Conservation (phyloP, 495 filamentous ascomycete genomes). For the Annulohypoxylon nitens region DNA sequence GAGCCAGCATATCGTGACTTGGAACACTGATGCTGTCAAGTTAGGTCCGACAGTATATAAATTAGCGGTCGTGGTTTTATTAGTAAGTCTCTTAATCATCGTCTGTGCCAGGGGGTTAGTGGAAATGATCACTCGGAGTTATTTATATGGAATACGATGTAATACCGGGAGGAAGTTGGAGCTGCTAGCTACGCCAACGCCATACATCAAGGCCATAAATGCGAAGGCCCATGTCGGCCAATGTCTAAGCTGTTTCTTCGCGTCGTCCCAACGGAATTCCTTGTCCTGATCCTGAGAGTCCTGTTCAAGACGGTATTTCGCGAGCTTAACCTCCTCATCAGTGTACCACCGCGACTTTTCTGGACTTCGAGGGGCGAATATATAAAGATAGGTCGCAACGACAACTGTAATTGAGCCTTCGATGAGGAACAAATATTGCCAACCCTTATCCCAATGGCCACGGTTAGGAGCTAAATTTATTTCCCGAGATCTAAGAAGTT, state of each 20-base stretch:
- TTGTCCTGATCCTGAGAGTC: slow-evolving; percentile 36
- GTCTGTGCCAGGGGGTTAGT: slow-evolving; percentile 13
- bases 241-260: slow-evolving; percentile 41
- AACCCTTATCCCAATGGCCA: slow-evolving; percentile 9
- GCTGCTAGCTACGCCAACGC: slow-evolving; percentile 51
- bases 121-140: not conserved
- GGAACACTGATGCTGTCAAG: slow-evolving; percentile 48
- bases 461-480: not conserved
- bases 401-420: slow-evolving; percentile 34
- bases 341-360: slow-evolving; percentile 37
- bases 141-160: not conserved
- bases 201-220: slow-evolving; percentile 42
- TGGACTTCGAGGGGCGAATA: slow-evolving; percentile 28
- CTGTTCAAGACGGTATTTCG: slow-evolving; percentile 30
- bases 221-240: slow-evolving; percentile 50
- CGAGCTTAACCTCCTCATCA: slow-evolving; percentile 29
- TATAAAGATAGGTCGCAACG: slow-evolving; percentile 20
- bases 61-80: slow-evolving; percentile 62
- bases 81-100: slow-evolving; percentile 57
- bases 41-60: slow-evolving; percentile 70
- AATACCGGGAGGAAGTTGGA: slow-evolving; percentile 53
- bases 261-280: slow-evolving; percentile 45
- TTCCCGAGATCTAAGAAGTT: not conserved
- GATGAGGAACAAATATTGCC: slow-evolving; percentile 40
- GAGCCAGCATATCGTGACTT: slow-evolving; percentile 59